Conservation (phyloP, 495 filamentous ascomycete genomes). For the Annulohypoxylon maeteangense region DNA sequence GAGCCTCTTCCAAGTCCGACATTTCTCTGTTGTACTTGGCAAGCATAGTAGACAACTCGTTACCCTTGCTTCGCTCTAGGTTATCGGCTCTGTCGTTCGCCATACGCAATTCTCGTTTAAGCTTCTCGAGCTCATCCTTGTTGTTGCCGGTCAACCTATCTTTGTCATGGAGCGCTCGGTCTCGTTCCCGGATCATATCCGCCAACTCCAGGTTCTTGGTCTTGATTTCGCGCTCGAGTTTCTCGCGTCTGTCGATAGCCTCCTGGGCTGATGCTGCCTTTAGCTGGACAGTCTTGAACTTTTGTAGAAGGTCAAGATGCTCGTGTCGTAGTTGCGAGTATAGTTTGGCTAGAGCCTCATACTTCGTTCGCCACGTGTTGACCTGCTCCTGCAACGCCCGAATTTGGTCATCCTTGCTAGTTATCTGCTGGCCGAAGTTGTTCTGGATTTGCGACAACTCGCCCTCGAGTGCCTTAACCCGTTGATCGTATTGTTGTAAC, state of each 20-base stretch:
- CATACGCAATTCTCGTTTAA: slow-evolving; percentile 95
- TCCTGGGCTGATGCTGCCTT: slow-evolving; percentile 97
- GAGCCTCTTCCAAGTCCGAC: slow-evolving; percentile 91
- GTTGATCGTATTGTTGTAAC: slow-evolving; percentile 94
- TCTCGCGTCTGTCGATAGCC: slow-evolving; percentile 93
- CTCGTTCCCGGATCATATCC: slow-evolving; percentile 97
- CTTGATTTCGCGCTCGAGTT: slow-evolving; percentile 95
- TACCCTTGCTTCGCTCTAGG: slow-evolving; percentile 89
- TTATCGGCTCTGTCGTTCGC: slow-evolving; percentile 94
- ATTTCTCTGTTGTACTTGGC: slow-evolving; percentile 97
- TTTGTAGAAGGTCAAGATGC: slow-evolving; percentile 92
- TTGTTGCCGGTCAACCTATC: slow-evolving; percentile 86
- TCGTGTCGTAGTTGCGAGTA: slow-evolving; percentile 96
- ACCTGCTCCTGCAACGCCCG: slow-evolving; percentile 90
- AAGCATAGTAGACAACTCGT: slow-evolving; percentile 91
- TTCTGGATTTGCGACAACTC: slow-evolving; percentile 84
- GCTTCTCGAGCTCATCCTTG: slow-evolving; percentile 93
- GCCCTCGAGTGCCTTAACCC: slow-evolving; percentile 90
- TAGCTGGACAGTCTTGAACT: slow-evolving; percentile 93
- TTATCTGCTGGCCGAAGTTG: slow-evolving; percentile 84
- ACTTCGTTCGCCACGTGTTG: slow-evolving; percentile 96
- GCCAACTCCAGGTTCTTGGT: slow-evolving; percentile 98
- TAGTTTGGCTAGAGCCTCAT: slow-evolving; percentile 94
- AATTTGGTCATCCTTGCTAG: slow-evolving; percentile 95
- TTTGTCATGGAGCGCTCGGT: slow-evolving; percentile 92